Base-by-base conservation (phyloP, 768 basidiomycete species). In the Trametes maxima region DNA sequence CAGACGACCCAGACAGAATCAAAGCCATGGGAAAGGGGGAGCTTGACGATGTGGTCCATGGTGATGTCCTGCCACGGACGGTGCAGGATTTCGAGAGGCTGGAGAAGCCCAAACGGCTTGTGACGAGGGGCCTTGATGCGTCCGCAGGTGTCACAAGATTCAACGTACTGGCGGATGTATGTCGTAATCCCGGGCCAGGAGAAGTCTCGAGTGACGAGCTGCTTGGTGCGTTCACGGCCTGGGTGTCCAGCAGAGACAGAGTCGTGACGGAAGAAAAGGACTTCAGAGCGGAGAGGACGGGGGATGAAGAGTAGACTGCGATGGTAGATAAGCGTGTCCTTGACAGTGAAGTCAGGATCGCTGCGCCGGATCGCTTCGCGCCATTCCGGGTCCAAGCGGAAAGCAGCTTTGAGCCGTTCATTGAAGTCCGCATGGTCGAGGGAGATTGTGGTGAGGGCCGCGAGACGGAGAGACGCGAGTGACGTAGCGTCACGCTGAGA, bases 211-310 rank as follows among this genome's bases (percentile, higher is more conserved):
- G 51, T 37, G 7, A 83, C 60, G 2, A 75, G 59, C 8, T 72
- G 64, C 14, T 68, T 52, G 0, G 80, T 82, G 17, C 68, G 69
- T 6, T 63, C 62, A 17, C 64, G 69, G 1, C 82, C 80, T 11
- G 73, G 78, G 57, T 83, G 82, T 14, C 82, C 80, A 25, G 73
- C 70, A 19, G 73, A 44, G 3, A 72, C 65, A 21, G 64, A 56
- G 56, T 83, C 77, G 63, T 83, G 81, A 14, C 65, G 66, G 7
- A 53, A 54, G 16, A 70, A 61, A 5, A 80, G 54, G 44, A 77
- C 67, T 3, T 70, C 67, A 46, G 58, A 21, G 8, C 67, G 71
- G 5, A 77, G 67, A 46, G 74, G 49, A 37, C 33, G 55, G 12
- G 78, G 78, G 13, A 80, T 67, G 54, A 66, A 76, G 17, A 76